Conservation (phyloP, 1,284 basidiomycete genomes). For the Cystobasidium pallidum region DNA sequence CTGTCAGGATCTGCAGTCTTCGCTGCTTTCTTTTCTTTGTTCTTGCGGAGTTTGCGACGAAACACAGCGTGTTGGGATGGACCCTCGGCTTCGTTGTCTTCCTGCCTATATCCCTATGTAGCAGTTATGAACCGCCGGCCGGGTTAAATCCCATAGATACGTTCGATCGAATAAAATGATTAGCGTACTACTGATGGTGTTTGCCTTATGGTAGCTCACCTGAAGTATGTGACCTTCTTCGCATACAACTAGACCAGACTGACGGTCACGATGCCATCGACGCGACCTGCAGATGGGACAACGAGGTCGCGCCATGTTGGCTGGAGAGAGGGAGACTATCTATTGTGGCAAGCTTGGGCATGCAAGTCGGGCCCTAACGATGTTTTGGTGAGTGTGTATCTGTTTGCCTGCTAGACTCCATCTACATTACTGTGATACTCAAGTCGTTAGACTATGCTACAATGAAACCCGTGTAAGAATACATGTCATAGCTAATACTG, state of each 20-base stretch:
- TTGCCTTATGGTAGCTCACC: too few species aligned
- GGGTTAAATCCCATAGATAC: too few species aligned
- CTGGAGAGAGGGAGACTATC: neutral
- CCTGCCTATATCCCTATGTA: constrained; percentile 42
- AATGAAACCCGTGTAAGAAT: neutral
- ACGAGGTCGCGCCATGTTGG: constrained; percentile 45
- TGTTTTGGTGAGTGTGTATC: too few species aligned
- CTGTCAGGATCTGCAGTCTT: constrained; percentile 37
- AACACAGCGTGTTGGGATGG: constrained; percentile 10
- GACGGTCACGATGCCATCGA: constrained; percentile 49
- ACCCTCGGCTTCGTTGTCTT: constrained; percentile 43
- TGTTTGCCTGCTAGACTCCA: neutral
- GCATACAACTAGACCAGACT: constrained; percentile 51
- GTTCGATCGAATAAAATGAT: too few species aligned
- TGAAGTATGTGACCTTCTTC: constrained; percentile 52
- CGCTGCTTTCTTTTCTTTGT: constrained; percentile 27
- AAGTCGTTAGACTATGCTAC: constrained; percentile 9
- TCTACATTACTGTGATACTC: neutral
- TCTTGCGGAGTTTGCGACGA: constrained; percentile 42
- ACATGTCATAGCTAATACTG: too few species aligned
- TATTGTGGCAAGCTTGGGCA: neutral
- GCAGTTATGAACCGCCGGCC: neutral
- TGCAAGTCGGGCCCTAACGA: too few species aligned
- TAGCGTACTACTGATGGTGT: too few species aligned
- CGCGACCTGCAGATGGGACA: constrained; percentile 49